phyloP scores from a whole-genome alignment of 768 basidiomycete genomes.

The Hypholoma sublateritium region DNA sequence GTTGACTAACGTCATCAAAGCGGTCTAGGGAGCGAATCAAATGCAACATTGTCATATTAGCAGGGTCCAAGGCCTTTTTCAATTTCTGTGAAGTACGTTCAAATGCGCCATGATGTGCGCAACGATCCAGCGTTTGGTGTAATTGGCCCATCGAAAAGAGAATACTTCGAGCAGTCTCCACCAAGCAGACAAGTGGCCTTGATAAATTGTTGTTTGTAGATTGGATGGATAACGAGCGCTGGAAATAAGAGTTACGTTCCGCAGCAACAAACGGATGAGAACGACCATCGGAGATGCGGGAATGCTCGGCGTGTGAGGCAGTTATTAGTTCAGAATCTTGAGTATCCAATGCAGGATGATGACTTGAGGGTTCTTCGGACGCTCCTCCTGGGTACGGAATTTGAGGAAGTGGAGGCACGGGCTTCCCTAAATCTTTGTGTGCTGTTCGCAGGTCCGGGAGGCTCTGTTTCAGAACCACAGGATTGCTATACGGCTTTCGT shows the following conservation, averaged over 20 bases:
- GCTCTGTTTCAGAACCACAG: constrained; percentile 69
- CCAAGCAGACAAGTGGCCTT: constrained; percentile 60
- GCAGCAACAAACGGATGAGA: constrained; percentile 63
- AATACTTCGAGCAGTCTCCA: constrained; percentile 90
- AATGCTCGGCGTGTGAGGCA: constrained; percentile 22
- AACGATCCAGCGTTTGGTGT: constrained; percentile 86
- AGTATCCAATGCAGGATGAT: constrained; percentile 6
- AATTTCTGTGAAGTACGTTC: constrained; percentile 81
- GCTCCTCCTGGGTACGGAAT: not conserved
- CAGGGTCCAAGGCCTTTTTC: constrained; percentile 83
- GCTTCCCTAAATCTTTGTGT: constrained; percentile 10
- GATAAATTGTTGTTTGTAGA: constrained; percentile 71
- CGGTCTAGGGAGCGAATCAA: constrained; percentile 88
- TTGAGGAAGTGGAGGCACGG: constrained; percentile 11
- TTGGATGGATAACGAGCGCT: constrained; percentile 73
- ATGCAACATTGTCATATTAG: constrained; percentile 75
- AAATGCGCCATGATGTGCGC: constrained; percentile 78
- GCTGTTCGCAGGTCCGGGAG: constrained; percentile 72
- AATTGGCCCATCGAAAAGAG: constrained; percentile 92
- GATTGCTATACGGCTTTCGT: constrained; percentile 17
- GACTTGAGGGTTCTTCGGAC: constrained; percentile 5
- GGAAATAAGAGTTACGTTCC: constrained; percentile 92
- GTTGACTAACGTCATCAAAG: constrained; percentile 81
- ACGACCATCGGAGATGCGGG: constrained; percentile 35
- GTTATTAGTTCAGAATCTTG: constrained; percentile 44